Percentiles rank a stretch among this genome's conserved stretches.
phyloP scores from a whole-genome alignment of 495 filamentous ascomycete genomes.

The Choiromyces venosus region DNA sequence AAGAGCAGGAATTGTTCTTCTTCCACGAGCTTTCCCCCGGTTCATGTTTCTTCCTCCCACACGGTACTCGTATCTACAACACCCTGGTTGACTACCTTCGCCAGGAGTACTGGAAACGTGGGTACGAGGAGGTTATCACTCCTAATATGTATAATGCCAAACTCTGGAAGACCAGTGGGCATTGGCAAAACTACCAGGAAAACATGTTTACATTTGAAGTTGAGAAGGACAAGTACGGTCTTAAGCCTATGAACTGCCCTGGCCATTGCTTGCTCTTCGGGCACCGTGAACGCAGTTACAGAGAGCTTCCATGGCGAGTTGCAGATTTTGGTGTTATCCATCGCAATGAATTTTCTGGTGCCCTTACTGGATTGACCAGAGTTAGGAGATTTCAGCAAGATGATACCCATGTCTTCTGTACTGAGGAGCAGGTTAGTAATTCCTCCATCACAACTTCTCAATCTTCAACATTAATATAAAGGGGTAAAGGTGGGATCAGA shows the following conservation, averaged over 20 bases:
- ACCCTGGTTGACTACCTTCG: constrained; percentile 72
- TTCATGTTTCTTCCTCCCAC: constrained; percentile 87
- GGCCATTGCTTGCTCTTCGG: constrained; percentile 74
- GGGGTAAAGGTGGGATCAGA: constrained; percentile 59
- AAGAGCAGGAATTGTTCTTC: constrained; percentile 94
- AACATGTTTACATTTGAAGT: constrained; percentile 93
- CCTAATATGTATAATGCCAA: constrained; percentile 92
- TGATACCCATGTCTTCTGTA: constrained; percentile 90
- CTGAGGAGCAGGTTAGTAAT: constrained; percentile 54
- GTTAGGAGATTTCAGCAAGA: constrained; percentile 93
- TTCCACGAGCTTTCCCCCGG: constrained; percentile 89
- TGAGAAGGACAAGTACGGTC: constrained; percentile 76
- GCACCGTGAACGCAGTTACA: constrained; percentile 73
- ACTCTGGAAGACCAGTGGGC: constrained; percentile 89
- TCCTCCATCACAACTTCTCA: constrained; percentile 38
- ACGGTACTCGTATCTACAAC: constrained; percentile 89
- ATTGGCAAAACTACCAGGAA: constrained; percentile 92
- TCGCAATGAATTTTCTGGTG: constrained; percentile 89
- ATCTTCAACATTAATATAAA: constrained; percentile 27
- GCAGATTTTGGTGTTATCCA: constrained; percentile 96
- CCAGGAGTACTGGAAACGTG: constrained; percentile 84
- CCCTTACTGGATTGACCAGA: constrained; percentile 80
- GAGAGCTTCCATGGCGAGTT: constrained; percentile 80
- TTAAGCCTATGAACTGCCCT: constrained; percentile 99
- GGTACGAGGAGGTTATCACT: constrained; percentile 89